Evolutionary conservation across 805 yeast species (phyloP).

Genomic region (Lipomyces lipofer): DNA sequence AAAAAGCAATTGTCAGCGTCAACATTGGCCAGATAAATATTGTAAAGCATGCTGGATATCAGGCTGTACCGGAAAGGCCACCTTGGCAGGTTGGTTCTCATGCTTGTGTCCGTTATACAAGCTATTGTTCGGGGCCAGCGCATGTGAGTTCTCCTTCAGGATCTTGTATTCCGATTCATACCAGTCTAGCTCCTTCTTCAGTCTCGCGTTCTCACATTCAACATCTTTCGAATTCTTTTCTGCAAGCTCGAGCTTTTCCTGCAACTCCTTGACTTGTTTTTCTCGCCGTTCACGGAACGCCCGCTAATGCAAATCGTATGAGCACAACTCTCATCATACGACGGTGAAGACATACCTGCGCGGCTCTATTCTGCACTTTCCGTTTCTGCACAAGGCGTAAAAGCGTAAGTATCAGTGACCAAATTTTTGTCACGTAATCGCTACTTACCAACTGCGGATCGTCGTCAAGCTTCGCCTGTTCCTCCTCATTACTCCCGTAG

Average conservation of each 20-base stretch:
- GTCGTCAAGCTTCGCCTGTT: slow-evolving; percentile 5
- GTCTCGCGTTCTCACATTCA: slow-evolving; percentile 8
- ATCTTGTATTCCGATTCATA: slow-evolving; percentile 17
- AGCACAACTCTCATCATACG: not conserved
- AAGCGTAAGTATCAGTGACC: not conserved
- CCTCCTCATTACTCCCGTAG: slow-evolving; percentile 2
- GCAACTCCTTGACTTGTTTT: slow-evolving; percentile 18
- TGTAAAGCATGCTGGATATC: not conserved
- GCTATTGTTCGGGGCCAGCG: no score
- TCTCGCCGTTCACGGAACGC: slow-evolving; percentile 29
- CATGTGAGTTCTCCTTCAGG: slow-evolving; percentile 6
- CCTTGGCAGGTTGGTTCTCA: slow-evolving; percentile 1
- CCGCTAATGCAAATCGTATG: slow-evolving; percentile 3
- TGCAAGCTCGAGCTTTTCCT: slow-evolving; percentile 9
- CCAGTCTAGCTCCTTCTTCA: slow-evolving; percentile 18
- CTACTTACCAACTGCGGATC: slow-evolving; percentile 8
- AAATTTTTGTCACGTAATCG: not conserved
- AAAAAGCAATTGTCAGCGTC: no score
- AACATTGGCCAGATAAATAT: no score
- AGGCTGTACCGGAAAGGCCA: slow-evolving; percentile 16
- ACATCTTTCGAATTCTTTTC: not conserved
- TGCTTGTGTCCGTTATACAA: no score
- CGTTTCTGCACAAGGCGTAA: slow-evolving; percentile 48
- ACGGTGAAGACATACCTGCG: slow-evolving; percentile 15
- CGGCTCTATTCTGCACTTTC: slow-evolving; percentile 30